Conservation (phyloP, 371 early-diverging fungal species). For the Apophysomyces sp. region DNA sequence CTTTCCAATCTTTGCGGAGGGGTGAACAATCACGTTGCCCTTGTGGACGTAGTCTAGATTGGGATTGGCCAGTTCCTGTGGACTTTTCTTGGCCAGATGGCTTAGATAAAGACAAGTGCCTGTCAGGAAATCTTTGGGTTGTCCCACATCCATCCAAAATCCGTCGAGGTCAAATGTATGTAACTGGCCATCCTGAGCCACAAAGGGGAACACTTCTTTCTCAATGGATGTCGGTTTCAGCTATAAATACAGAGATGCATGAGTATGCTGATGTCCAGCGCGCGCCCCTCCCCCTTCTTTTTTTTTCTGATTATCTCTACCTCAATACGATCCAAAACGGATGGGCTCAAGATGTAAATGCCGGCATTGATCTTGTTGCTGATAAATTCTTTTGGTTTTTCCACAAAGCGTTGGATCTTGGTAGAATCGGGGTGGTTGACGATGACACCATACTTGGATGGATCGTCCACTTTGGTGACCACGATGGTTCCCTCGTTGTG, state of each 20-base stretch:
- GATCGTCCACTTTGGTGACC: slow-evolving; percentile 97
- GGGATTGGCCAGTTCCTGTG: slow-evolving; percentile 65
- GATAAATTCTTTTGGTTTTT: slow-evolving; percentile 96
- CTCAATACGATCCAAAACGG: slow-evolving; percentile 90
- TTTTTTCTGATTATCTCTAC: slow-evolving; percentile 28
- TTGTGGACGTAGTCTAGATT: slow-evolving; percentile 62
- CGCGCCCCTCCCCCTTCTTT: background rate
- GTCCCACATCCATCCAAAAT: slow-evolving; percentile 99
- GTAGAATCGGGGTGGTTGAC: slow-evolving; percentile 69
- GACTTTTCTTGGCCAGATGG: slow-evolving; percentile 72
- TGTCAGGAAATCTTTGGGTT: slow-evolving; percentile 97
- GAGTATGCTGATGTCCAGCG: no score
- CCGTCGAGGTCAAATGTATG: slow-evolving; percentile 94
- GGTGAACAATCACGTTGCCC: slow-evolving; percentile 89
- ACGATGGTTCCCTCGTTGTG: slow-evolving; percentile 93
- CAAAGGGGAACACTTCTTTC: slow-evolving; percentile 96
- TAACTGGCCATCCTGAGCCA: slow-evolving; percentile 86
- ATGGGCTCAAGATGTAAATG: slow-evolving; percentile 96
- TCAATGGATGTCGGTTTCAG: slow-evolving; percentile 95
- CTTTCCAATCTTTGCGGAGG: slow-evolving; percentile 89
- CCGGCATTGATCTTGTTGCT: slow-evolving; percentile 99
- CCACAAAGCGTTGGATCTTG: slow-evolving; percentile 92
- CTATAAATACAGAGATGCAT: slow-evolving; percentile 25
- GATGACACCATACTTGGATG: slow-evolving; percentile 97
- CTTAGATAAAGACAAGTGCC: slow-evolving; percentile 94